These are phyloP conservation scores for Biscogniauxia sp. DNA, from an alignment of 2,329 filamentous ascomycete genomes.

Conservation along the genomic window DNA sequence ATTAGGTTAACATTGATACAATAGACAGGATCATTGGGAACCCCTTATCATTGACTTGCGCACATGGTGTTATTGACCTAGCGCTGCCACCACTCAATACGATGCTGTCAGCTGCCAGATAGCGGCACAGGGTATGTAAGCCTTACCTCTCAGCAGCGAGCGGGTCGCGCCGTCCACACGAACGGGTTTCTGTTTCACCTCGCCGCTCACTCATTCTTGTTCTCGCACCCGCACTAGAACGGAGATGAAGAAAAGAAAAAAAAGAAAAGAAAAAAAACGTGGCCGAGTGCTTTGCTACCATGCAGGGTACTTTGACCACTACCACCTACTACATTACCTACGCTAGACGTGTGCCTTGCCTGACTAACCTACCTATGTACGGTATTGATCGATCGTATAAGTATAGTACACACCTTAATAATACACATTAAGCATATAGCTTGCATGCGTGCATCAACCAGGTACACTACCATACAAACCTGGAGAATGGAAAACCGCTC, in stretches of 20 bases:
- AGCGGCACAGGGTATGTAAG: neutral
- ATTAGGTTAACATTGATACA: too few species aligned
- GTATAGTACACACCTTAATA: neutral
- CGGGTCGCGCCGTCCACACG: neutral
- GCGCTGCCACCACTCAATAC: neutral
- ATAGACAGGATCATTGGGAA: too few species aligned
- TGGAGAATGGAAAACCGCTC: neutral
- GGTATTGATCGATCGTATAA: neutral
- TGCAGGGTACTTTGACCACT: neutral
- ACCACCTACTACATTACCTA: neutral
- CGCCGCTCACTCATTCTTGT: neutral
- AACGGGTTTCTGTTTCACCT: neutral
- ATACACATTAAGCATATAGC: neutral
- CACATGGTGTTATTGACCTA: neutral
- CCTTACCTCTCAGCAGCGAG: neutral
- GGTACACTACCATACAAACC: neutral
- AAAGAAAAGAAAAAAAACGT: neutral
- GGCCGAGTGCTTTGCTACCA: neutral
- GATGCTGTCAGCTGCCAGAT: neutral
- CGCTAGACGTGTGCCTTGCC: neutral
- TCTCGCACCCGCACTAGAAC: neutral
- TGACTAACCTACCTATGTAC: too few species aligned
- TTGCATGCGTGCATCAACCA: neutral
- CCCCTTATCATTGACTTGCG: too few species aligned
- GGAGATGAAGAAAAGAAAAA: neutral